Conservation (phyloP, 2,329 filamentous ascomycete genomes). For the Aspergillaceae sp. region DNA sequence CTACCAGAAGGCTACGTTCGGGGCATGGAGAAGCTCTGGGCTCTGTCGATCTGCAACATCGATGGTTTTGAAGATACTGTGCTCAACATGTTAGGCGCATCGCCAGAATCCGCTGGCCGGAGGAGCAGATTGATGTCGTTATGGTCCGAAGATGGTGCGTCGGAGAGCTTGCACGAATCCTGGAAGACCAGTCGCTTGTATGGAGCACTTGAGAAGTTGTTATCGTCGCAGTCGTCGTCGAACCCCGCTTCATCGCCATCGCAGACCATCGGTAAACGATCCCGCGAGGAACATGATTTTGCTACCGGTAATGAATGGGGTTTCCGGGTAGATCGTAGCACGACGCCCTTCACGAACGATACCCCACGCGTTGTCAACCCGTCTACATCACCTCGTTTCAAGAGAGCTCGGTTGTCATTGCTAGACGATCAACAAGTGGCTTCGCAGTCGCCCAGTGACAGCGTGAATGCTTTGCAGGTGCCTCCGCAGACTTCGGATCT, state of each 20-base stretch:
- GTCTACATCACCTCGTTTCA: conserved; percentile 14
- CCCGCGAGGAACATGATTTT: conserved; percentile 21
- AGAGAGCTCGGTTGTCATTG: conserved; percentile 20
- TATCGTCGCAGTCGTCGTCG: conserved; percentile 30
- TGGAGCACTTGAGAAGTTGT: conserved; percentile 33
- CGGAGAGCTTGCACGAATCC: conserved; percentile 35
- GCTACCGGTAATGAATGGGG: conserved; percentile 19
- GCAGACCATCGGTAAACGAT: conserved; percentile 23
- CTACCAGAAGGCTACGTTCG: conserved; percentile 41
- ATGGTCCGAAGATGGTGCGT: conserved; percentile 33
- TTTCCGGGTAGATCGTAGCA: conserved; percentile 22
- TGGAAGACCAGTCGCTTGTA: conserved; percentile 38
- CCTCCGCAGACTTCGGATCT: conserved; percentile 45
- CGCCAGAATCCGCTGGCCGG: conserved; percentile 22
- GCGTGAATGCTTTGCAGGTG: conserved; percentile 24
- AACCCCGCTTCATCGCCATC: conserved; percentile 17
- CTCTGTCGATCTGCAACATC: conserved; percentile 36
- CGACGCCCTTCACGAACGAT: conserved; percentile 16
- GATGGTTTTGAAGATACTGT: conserved; percentile 37
- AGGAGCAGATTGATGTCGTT: conserved; percentile 28
- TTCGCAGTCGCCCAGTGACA: conserved; percentile 2
- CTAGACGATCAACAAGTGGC: conserved; percentile 7
- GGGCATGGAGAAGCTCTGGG: conserved; percentile 40
- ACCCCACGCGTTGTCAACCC: conserved; percentile 25
- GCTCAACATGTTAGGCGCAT: conserved; percentile 30